phyloP scores from a whole-genome alignment of 164 flowering plant genomes.

The Annona cherimola region DNA sequence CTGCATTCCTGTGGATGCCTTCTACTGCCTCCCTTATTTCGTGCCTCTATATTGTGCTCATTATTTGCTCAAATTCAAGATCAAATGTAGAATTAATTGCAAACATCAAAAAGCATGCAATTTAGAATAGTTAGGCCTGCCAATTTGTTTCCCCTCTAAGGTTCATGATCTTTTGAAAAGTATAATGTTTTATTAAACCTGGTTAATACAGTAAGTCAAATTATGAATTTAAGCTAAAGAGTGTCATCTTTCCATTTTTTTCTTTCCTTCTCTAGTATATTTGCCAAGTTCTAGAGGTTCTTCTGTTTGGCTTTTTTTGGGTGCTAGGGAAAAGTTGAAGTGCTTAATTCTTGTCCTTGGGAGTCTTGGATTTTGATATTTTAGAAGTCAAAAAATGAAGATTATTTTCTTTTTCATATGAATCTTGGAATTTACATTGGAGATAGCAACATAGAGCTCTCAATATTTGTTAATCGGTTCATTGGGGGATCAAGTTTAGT shows the following conservation, averaged over 20 bases:
- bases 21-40: background rate
- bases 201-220: background rate
- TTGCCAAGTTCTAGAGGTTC: background rate
- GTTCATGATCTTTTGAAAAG: background rate
- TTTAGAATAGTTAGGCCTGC: background rate
- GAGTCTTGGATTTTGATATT: background rate
- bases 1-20: background rate
- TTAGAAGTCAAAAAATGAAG: background rate
- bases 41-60: background rate
- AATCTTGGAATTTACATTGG: constrained; percentile 80
- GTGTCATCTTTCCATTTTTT: background rate
- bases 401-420: constrained; percentile 41
- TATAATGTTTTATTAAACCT: background rate
- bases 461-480: constrained; percentile 86
- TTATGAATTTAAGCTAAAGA: background rate
- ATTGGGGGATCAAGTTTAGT: constrained; percentile 81
- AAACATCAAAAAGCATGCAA: background rate
- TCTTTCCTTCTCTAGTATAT: background rate
- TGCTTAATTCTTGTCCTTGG: background rate
- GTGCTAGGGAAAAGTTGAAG: background rate
- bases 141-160: background rate
- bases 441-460: constrained; percentile 57
- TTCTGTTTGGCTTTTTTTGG: background rate
- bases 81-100: background rate
- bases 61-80: too few species aligned